These are phyloP conservation scores for Scedosporium minutisporum DNA, from an alignment of 2,329 filamentous ascomycete genomes.

Conservation along the genomic window DNA sequence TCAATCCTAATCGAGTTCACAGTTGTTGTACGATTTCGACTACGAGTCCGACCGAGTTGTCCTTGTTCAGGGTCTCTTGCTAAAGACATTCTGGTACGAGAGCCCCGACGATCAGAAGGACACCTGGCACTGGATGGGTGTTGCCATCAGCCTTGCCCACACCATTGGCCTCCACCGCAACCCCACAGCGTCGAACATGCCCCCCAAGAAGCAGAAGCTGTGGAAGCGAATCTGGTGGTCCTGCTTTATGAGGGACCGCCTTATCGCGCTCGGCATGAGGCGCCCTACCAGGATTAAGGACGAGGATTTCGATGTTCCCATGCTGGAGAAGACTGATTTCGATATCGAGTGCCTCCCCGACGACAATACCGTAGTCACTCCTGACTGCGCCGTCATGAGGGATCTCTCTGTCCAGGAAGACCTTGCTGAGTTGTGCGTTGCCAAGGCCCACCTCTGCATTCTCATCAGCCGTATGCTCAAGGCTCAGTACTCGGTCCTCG, in stretches of 20 bases:
- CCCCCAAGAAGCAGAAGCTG: conserved; percentile 61
- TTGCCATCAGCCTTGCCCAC: conserved; percentile 84
- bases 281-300: conserved; percentile 86
- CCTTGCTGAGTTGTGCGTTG: conserved; percentile 79
- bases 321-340: conserved; percentile 78
- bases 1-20: conserved; percentile 8
- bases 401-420: conserved; percentile 66
- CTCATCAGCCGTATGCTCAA: conserved; percentile 84
- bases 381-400: conserved; percentile 60
- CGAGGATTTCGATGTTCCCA: conserved; percentile 87
- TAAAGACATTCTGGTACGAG: conserved; percentile 98
- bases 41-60: conserved; percentile 85
- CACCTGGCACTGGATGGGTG: conserved; percentile 98
- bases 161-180: conserved; percentile 90
- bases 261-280: conserved; percentile 89
- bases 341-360: conserved; percentile 62
- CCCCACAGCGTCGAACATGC: conserved; percentile 66
- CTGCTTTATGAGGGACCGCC: conserved; percentile 86
- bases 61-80: conserved; percentile 75
- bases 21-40: conserved; percentile 90
- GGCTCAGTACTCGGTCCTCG: conserved; percentile 84
- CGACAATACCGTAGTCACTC: conserved; percentile 56
- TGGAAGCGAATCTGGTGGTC: conserved; percentile 99
- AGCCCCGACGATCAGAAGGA: conserved; percentile 95
- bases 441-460: conserved; percentile 81